Evolutionary conservation across 345 rosid species (phyloP).

Genomic region (Laguncularia racemosa): DNA sequence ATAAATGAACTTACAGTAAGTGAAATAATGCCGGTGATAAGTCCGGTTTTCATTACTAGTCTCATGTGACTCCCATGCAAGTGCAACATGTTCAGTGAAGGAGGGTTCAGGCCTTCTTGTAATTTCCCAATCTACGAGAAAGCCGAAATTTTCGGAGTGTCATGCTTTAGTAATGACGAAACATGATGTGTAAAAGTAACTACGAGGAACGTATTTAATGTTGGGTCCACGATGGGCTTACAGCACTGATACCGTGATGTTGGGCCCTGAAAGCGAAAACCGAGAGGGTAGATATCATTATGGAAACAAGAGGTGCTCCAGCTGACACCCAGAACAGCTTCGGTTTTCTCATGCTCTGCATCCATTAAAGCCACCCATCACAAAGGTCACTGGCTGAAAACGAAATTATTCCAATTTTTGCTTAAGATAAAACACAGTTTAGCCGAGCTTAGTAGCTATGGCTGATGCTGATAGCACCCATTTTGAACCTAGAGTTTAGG

Average conservation of each 20-base stretch:
- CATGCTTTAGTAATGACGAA: neutral
- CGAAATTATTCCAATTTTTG: neutral
- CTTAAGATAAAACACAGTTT: neutral
- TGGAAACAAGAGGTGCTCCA: slow-evolving; percentile 71
- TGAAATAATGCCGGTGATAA: slow-evolving; percentile 82
- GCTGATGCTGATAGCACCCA: no score
- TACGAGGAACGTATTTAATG: neutral
- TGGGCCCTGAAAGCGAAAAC: slow-evolving; percentile 77
- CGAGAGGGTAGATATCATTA: slow-evolving; percentile 65
- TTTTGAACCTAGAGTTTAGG: no score
- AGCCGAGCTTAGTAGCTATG: neutral
- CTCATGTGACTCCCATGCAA: slow-evolving; percentile 68
- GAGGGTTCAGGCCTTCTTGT: slow-evolving; percentile 86
- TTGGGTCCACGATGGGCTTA: slow-evolving; percentile 16
- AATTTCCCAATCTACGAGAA: slow-evolving; percentile 64
- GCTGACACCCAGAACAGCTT: slow-evolving; percentile 84
- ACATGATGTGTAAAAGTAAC: neutral
- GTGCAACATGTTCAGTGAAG: slow-evolving; percentile 84
- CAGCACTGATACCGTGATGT: slow-evolving; percentile 62
- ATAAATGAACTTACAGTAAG: slow-evolving; percentile 55
- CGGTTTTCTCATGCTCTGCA: slow-evolving; percentile 70
- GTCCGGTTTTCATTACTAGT: slow-evolving; percentile 67
- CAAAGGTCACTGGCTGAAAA: neutral
- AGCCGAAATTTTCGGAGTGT: neutral
- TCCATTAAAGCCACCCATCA: neutral